Evolutionary conservation across 495 filamentous ascomycete genomes (phyloP).

Genomic region (Daldinia loculata): DNA sequence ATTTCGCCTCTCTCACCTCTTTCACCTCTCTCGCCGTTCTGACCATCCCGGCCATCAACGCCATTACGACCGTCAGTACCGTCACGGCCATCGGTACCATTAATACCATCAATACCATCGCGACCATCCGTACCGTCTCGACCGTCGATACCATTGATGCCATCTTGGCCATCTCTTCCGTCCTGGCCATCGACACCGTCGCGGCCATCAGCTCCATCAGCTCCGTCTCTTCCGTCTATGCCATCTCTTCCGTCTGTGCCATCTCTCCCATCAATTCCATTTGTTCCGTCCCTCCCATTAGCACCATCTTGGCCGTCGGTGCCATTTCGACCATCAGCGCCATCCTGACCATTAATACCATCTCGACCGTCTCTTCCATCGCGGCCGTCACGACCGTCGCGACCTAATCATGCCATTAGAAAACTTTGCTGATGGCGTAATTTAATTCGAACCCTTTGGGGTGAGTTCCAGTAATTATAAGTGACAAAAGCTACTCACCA

Average conservation of each 20-base stretch:
- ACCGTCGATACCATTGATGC: neutral
- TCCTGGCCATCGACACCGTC: neutral
- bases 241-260: slow-evolving; percentile 11
- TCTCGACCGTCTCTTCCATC: neutral
- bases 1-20: neutral
- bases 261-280: slow-evolving; percentile 12
- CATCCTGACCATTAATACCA: neutral
- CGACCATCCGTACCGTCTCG: neutral
- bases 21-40: neutral
- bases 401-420: neutral
- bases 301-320: slow-evolving; percentile 6
- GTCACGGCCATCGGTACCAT: neutral
- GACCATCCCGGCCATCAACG: neutral
- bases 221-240: slow-evolving; percentile 5
- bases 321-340: neutral
- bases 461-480: neutral
- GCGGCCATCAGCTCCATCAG: neutral
- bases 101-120: neutral
- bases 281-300: slow-evolving; percentile 12
- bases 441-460: neutral
- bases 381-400: neutral
- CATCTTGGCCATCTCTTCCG: neutral
- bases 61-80: neutral
- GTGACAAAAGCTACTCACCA: neutral
- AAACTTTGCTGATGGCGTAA: too few species aligned